Percentiles rank a stretch among this genome's conserved stretches.
These are phyloP conservation scores for Mycocentrospora acerina DNA, from an alignment of 2,329 filamentous ascomycete genomes.

Conservation along the genomic window DNA sequence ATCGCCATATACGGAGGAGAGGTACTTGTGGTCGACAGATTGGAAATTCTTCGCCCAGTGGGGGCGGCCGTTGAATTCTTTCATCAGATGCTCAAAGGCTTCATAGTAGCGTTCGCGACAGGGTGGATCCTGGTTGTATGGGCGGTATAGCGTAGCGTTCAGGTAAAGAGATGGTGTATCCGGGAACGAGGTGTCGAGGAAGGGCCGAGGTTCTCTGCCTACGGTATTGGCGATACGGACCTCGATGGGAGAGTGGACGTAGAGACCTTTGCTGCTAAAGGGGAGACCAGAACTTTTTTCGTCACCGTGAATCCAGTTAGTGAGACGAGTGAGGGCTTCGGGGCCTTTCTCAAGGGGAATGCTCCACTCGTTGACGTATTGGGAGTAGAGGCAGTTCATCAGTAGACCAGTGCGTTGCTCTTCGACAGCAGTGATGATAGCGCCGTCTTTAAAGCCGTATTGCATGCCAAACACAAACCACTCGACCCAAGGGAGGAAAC, in stretches of 20 bases:
- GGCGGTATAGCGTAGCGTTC: slow-evolving; percentile 86
- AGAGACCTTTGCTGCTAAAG: slow-evolving; percentile 75
- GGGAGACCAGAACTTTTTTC: slow-evolving; percentile 71
- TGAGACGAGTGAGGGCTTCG: slow-evolving; percentile 79
- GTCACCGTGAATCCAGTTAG: slow-evolving; percentile 82
- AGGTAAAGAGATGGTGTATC: slow-evolving; percentile 79
- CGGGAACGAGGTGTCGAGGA: slow-evolving; percentile 69
- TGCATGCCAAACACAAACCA: slow-evolving; percentile 98
- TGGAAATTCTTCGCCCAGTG: slow-evolving; percentile 94
- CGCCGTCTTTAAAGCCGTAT: slow-evolving; percentile 80
- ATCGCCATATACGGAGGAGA: slow-evolving; percentile 69
- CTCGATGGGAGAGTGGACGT: slow-evolving; percentile 87
- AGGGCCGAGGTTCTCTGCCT: slow-evolving; percentile 56
- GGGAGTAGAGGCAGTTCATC: slow-evolving; percentile 98
- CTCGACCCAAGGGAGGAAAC: slow-evolving; percentile 82
- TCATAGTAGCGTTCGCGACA: slow-evolving; percentile 78
- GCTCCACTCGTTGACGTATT: slow-evolving; percentile 98
- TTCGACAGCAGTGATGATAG: slow-evolving; percentile 72
- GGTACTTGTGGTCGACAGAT: slow-evolving; percentile 57
- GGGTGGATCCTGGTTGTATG: slow-evolving; percentile 76
- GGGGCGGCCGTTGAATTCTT: slow-evolving; percentile 75
- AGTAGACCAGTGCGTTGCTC: slow-evolving; percentile 77
- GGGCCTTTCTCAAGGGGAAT: slow-evolving; percentile 83
- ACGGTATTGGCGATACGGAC: slow-evolving; percentile 80
- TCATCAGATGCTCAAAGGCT: slow-evolving; percentile 90